These are phyloP conservation scores for Protomyces inouyei DNA, from an alignment of 1,139 yeast species.

Conservation along the genomic window DNA sequence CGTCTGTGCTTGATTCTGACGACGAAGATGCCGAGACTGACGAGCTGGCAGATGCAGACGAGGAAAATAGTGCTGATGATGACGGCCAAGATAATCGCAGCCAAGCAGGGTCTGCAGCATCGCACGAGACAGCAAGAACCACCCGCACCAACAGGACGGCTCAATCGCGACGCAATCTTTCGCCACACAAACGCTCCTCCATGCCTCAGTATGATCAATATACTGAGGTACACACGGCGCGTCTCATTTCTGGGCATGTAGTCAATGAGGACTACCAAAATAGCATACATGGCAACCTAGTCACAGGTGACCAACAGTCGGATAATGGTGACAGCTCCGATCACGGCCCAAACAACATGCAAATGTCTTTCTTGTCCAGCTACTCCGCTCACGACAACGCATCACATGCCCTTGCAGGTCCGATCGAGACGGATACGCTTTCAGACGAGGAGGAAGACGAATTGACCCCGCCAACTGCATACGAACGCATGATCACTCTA, in stretches of 20 bases:
- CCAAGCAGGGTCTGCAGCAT: slow-evolving; percentile 4
- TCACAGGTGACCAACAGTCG: slow-evolving; percentile 36
- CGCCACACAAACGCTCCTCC: slow-evolving; percentile 16
- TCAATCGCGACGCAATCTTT: slow-evolving; percentile 17
- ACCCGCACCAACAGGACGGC: slow-evolving; percentile 15
- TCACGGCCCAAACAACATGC: slow-evolving; percentile 27
- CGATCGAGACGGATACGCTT: slow-evolving; percentile 13
- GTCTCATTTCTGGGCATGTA: slow-evolving; percentile 95
- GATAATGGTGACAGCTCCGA: slow-evolving; percentile 35
- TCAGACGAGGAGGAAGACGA: slow-evolving; percentile 50
- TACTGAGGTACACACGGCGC: slow-evolving; percentile 75
- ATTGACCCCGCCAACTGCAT: slow-evolving; percentile 67
- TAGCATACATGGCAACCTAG: slow-evolving; percentile 29
- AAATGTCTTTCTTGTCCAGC: slow-evolving; percentile 25
- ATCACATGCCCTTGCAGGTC: slow-evolving; percentile 22
- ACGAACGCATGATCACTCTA: slow-evolving; percentile 84
- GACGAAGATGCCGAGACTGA: slow-evolving; percentile 30
- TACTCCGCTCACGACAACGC: slow-evolving; percentile 7
- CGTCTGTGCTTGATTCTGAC: slow-evolving; percentile 10
- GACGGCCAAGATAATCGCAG: slow-evolving; percentile 43
- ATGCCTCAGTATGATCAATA: slow-evolving; percentile 9
- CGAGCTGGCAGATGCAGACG: slow-evolving; percentile 36
- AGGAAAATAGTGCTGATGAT: slow-evolving; percentile 44
- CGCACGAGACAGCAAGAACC: slow-evolving; percentile 10
- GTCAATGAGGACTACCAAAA: slow-evolving; percentile 73